Conservation (phyloP, 371 early-diverging fungal genomes). For the Mortierella sp. region DNA sequence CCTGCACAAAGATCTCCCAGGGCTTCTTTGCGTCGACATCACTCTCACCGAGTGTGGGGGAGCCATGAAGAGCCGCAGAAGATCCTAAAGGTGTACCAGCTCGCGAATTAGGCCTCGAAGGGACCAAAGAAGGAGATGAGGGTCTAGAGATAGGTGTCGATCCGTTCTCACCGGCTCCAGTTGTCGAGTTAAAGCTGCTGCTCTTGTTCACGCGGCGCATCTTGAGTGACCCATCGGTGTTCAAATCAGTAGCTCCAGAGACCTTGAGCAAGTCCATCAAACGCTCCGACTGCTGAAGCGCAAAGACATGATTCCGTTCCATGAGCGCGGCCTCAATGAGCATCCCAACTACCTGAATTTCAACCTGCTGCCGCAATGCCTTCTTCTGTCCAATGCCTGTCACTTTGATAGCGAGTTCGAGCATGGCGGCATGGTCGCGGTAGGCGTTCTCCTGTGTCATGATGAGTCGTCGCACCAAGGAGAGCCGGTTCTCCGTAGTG, state of each 20-base stretch:
- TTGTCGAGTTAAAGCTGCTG: constrained; percentile 13
- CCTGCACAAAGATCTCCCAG: constrained; percentile 51
- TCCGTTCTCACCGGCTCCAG: neutral
- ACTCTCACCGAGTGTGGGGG: neutral
- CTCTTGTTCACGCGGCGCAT: constrained; percentile 33
- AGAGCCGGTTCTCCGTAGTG: constrained; percentile 72
- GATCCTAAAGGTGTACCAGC: constrained; percentile 2
- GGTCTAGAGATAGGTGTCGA: constrained; percentile 14
- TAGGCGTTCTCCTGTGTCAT: constrained; percentile 68
- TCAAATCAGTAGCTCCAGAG: constrained; percentile 41
- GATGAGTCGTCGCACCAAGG: constrained; percentile 72
- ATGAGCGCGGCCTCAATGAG: constrained; percentile 66
- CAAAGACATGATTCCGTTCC: constrained; percentile 56
- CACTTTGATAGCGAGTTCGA: constrained; percentile 74
- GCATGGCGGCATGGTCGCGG: constrained; percentile 62
- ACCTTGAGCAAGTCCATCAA: constrained; percentile 46
- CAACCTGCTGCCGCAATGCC: constrained; percentile 38
- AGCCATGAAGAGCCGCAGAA: neutral
- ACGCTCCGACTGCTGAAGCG: constrained; percentile 42
- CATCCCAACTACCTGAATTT: constrained; percentile 51
- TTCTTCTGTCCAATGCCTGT: constrained; percentile 59
- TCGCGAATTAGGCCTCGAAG: constrained; percentile 30
- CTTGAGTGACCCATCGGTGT: constrained; percentile 42
- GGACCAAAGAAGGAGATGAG: constrained; percentile 13
- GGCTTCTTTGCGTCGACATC: constrained; percentile 33